Base-by-base conservation (phyloP, 1,139 yeast genomes). In the Suhomyces chickasaworum region DNA sequence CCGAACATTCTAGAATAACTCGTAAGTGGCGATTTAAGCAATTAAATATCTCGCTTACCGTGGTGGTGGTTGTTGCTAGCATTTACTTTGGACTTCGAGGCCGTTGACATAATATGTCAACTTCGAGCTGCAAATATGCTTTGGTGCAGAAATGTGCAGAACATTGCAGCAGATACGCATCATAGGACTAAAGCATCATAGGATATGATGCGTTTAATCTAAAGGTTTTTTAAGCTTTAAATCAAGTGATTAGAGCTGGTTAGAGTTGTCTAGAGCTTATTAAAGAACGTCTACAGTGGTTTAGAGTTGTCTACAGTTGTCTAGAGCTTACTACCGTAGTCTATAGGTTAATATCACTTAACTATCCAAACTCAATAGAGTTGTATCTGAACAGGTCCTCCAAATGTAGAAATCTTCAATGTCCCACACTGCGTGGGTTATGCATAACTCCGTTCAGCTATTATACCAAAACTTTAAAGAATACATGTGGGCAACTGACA, bases 21-120 rank as follows among this genome's bases (percentile, higher is more conserved):
- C 57, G 71, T 35, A 59, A 61, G 32, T 54, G 63, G 27, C 55
- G 73, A 20, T 60, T 68, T 45, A 63, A 63, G 50, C 70, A 68
- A 47, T 49, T 68, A 36, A 59, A 61, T 32, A 54, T 62, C 2
- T 49, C 57, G 1, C 47, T 65, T 21, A 58, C 60, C 1, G 47
- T 61, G 10, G 37, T 55, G 5, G 64, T 68, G 16, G 51, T 65
- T 23, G n/a, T 66, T 12, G 48, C 55, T 21, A 60, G 63, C 30
- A 47, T 63, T 13, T 67, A 61, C 41, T 50, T 49, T 22, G 52
- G 47, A n/a, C 33, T 37, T n/a, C 23, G 35, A 35, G 13, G 35
- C 13, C 29, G 45, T 21, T 42, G 20, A 30, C 18, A 18, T 23
- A 31, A 31, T 18, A 23, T 17, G 29, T 20, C 22, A 18, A 18